Conservation (phyloP, 2,329 filamentous ascomycete species). For the Botrytis porri region DNA sequence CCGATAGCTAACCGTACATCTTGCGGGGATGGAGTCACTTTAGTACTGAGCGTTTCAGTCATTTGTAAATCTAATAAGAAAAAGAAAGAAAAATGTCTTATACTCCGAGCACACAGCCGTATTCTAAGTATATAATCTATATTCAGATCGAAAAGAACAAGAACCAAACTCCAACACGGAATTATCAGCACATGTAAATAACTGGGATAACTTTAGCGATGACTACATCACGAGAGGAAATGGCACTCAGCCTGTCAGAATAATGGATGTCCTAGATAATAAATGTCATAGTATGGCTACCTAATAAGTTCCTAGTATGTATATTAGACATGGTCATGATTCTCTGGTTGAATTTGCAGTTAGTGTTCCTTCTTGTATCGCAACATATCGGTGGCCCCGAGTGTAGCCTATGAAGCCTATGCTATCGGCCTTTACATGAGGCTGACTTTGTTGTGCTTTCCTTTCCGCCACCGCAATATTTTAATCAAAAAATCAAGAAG, state of each 20-base stretch:
- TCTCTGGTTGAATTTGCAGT: neutral
- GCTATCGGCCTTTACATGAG: conserved; percentile 4
- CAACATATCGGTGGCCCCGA: conserved; percentile 5
- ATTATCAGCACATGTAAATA: neutral
- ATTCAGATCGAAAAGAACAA: neutral
- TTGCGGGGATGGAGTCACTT: neutral
- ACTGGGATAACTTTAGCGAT: neutral
- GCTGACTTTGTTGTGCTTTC: neutral
- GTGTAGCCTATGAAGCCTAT: neutral
- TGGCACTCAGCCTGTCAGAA: neutral
- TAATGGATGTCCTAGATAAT: no score
- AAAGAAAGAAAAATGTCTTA: neutral
- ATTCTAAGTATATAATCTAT: neutral
- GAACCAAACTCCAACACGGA: neutral
- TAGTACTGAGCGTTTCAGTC: neutral
- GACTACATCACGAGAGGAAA: conserved; percentile 5
- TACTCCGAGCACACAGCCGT: neutral
- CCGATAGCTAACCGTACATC: neutral
- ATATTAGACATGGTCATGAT: neutral
- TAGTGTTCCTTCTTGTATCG: conserved; percentile 4
- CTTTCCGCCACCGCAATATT: neutral
- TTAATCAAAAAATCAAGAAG: neutral
- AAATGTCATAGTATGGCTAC: neutral
- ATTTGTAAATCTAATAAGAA: neutral
- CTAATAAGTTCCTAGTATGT: no score